Conservation (phyloP, 495 filamentous ascomycete genomes). For the Ramalina intermedia region DNA sequence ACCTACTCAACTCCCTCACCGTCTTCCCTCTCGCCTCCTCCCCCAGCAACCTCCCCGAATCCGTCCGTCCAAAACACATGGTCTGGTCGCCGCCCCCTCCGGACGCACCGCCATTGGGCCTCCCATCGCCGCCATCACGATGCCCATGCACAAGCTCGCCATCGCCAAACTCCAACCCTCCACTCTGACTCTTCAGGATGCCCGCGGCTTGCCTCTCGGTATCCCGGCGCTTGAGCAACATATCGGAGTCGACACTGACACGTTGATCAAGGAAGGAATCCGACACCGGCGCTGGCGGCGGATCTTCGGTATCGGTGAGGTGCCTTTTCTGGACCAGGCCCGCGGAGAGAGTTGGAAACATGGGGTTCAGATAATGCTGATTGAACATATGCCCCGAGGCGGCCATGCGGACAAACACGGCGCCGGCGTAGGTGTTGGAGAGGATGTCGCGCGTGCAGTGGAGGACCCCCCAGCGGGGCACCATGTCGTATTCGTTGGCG, state of each 20-base stretch:
- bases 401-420: slow-evolving; percentile 52
- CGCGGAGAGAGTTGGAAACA: slow-evolving; percentile 43
- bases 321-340: slow-evolving; percentile 1
- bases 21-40: slow-evolving; percentile 18
- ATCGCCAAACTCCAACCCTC: slow-evolving; percentile 5
- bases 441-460: slow-evolving; percentile 34
- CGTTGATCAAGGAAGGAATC: slow-evolving; percentile 6
- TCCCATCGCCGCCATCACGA: background rate
- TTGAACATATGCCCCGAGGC: slow-evolving; percentile 57
- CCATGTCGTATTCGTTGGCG: slow-evolving; percentile 61
- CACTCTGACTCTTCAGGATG: slow-evolving; percentile 2
- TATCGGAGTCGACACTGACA: slow-evolving; percentile 10
- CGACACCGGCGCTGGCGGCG: background rate
- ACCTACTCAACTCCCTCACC: slow-evolving; percentile 50
- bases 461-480: slow-evolving; percentile 61
- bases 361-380: slow-evolving; percentile 69
- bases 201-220: background rate
- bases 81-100: background rate
- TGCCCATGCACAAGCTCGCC: slow-evolving; percentile 3
- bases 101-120: background rate
- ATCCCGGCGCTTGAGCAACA: slow-evolving; percentile 1
- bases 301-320: slow-evolving; percentile 15
- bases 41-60: slow-evolving; percentile 4
- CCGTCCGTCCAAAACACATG: slow-evolving; percentile 2
- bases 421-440: slow-evolving; percentile 52